These are phyloP conservation scores for Trametes meyenii DNA, from an alignment of 768 basidiomycete genomes.

Conservation along the genomic window DNA sequence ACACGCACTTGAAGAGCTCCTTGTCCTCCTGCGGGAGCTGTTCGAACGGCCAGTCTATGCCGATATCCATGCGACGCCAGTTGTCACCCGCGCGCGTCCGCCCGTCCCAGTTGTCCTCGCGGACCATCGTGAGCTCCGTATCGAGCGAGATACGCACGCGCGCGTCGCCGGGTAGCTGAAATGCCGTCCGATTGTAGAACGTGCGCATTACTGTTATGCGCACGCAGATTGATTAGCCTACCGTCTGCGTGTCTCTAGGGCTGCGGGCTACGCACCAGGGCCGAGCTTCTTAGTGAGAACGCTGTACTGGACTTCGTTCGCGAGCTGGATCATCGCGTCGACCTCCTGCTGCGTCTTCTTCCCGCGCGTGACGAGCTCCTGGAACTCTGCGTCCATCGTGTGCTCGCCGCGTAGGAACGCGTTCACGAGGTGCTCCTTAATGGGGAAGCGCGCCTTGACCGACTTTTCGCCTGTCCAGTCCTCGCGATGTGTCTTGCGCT, in stretches of 20 bases:
- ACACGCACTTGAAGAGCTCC: conserved; percentile 82
- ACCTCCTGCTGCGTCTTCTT: conserved; percentile 94
- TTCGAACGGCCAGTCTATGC: conserved; percentile 89
- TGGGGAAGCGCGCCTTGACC: conserved; percentile 94
- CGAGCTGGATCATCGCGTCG: conserved; percentile 92
- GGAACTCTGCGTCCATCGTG: conserved; percentile 92
- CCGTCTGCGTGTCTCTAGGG: neutral
- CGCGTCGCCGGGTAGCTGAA: conserved; percentile 98
- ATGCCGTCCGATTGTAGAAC: conserved; percentile 98
- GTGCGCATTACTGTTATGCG: conserved; percentile 83
- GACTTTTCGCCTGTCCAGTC: conserved; percentile 99
- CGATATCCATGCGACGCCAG: conserved; percentile 94
- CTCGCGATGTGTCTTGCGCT: conserved; percentile 92
- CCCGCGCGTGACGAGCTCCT: conserved; percentile 80
- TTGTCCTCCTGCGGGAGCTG: conserved; percentile 76
- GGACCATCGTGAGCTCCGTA: conserved; percentile 90
- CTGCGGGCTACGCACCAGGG: conserved; percentile 65
- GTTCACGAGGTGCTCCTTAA: conserved; percentile 93
- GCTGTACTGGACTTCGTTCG: conserved; percentile 95
- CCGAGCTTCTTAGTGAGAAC: conserved; percentile 77
- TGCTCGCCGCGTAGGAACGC: conserved; percentile 88
- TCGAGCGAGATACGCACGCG: conserved; percentile 98
- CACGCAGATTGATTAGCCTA: conserved; percentile 1
- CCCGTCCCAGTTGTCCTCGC: conserved; percentile 98
- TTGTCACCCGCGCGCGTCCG: conserved; percentile 74